phyloP scores from a whole-genome alignment of 129 eudicot genomes.

The Chrysanthemum seticuspe region DNA sequence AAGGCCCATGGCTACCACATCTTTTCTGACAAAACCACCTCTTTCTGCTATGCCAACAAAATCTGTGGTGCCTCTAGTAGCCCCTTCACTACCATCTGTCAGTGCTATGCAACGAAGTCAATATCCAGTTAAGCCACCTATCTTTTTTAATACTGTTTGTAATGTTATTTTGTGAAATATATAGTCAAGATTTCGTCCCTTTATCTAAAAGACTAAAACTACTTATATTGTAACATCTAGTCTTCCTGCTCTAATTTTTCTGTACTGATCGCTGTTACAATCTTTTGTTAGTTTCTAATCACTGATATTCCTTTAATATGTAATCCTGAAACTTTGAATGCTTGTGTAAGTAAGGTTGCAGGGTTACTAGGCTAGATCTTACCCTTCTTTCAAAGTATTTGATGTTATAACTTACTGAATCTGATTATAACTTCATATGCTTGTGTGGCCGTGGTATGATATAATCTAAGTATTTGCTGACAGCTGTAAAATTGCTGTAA shows the following conservation, averaged over 20 bases:
- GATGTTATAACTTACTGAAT: conserved; percentile 7
- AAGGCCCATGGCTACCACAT: conserved; percentile 47
- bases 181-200: background rate
- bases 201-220: background rate
- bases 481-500: background rate
- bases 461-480: background rate
- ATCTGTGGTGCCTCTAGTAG: conserved; percentile 31
- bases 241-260: background rate
- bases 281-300: background rate
- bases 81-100: conserved; percentile 48
- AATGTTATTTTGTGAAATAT: background rate
- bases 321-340: background rate
- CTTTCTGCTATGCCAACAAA: conserved; percentile 50
- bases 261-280: background rate
- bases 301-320: background rate
- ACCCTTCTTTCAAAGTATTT: background rate
- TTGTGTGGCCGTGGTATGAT: background rate
- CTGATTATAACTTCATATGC: background rate
- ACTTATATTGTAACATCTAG: background rate
- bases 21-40: conserved; percentile 49
- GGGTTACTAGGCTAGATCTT: conserved; percentile 10
- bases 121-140: conserved; percentile 48
- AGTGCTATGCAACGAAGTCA: conserved; percentile 49
- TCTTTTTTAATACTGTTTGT: conserved; percentile 5
- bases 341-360: background rate